phyloP scores from a whole-genome alignment of 805 yeast species.

The Pichia paraexigua region DNA sequence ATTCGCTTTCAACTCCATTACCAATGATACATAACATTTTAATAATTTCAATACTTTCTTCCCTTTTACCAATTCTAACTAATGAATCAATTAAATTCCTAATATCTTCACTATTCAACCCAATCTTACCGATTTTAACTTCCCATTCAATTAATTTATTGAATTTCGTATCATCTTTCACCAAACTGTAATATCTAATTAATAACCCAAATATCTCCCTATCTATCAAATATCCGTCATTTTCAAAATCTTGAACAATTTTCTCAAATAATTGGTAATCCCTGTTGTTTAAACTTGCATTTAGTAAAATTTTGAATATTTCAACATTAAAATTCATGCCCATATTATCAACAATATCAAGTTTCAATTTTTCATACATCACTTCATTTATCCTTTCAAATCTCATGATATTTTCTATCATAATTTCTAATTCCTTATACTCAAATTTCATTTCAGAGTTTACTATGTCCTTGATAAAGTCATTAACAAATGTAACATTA shows the following conservation, averaged over 20 bases:
- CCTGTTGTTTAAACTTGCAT: constrained; percentile 11
- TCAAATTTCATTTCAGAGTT: background rate
- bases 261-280: constrained; percentile 13
- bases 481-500: constrained; percentile 1
- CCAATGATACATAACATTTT: constrained; percentile 3
- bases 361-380: background rate
- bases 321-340: constrained; percentile 8
- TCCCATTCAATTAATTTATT: constrained; percentile 18
- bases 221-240: constrained; percentile 13
- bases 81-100: constrained; percentile 12
- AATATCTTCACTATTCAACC: constrained; percentile 12
- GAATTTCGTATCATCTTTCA: constrained; percentile 12
- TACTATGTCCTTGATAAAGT: constrained; percentile 4
- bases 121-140: constrained; percentile 10
- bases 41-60: constrained; percentile 17
- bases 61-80: constrained; percentile 9
- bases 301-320: constrained; percentile 14
- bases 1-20: background rate
- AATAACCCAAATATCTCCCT: constrained; percentile 15
- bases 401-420: constrained; percentile 1
- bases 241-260: constrained; percentile 13
- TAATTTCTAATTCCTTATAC: background rate
- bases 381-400: background rate
- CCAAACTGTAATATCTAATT: background rate
- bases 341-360: background rate